phyloP scores from a whole-genome alignment of 768 basidiomycete genomes.

The Lactarius tabidus region DNA sequence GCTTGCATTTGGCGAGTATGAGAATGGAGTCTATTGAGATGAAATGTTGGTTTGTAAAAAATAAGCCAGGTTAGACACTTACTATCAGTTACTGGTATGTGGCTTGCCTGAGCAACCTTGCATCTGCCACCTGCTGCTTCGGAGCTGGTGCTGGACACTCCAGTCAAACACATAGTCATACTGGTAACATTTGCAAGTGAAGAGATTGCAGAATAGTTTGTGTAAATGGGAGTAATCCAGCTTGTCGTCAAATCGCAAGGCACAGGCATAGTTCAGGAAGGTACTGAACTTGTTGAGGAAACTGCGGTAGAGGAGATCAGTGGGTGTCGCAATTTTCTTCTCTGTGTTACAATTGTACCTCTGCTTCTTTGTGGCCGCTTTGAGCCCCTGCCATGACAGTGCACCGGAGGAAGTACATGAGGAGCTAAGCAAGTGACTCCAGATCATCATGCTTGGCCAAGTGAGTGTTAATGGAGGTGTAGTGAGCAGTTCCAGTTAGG shows the following conservation, averaged over 20 bases:
- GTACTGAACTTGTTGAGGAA: slow-evolving; percentile 99
- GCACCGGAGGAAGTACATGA: slow-evolving; percentile 99
- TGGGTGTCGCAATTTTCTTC: slow-evolving; percentile 99
- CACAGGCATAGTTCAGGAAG: slow-evolving; percentile 98
- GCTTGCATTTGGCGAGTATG: too few species aligned
- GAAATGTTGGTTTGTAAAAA: slow-evolving; percentile 21
- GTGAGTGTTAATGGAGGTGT: slow-evolving; percentile 99
- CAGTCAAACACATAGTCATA: slow-evolving; percentile 99
- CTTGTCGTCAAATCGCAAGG: slow-evolving; percentile 99
- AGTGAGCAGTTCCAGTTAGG: slow-evolving; percentile 95
- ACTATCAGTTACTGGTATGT: slow-evolving; percentile 79
- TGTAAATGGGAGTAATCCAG: slow-evolving; percentile 99
- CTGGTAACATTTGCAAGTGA: slow-evolving; percentile 95
- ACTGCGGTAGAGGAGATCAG: slow-evolving; percentile 95
- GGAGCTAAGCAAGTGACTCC: slow-evolving; percentile 91
- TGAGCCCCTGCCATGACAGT: slow-evolving; percentile 98
- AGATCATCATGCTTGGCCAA: slow-evolving; percentile 80
- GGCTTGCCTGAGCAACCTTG: slow-evolving; percentile 81
- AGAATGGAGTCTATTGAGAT: slow-evolving; percentile 59
- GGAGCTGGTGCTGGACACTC: slow-evolving; percentile 77
- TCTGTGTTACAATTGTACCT: slow-evolving; percentile 99
- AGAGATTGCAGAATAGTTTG: slow-evolving; percentile 98
- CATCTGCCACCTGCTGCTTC: slow-evolving; percentile 61
- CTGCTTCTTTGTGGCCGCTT: slow-evolving; percentile 99
- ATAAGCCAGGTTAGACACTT: slow-evolving; percentile 36